A percentile compares a stretch with the other conserved stretches of the same genome.
phyloP scores from a whole-genome alignment of 2,329 filamentous ascomycete genomes.

The Cordyceps fumosorosea region DNA sequence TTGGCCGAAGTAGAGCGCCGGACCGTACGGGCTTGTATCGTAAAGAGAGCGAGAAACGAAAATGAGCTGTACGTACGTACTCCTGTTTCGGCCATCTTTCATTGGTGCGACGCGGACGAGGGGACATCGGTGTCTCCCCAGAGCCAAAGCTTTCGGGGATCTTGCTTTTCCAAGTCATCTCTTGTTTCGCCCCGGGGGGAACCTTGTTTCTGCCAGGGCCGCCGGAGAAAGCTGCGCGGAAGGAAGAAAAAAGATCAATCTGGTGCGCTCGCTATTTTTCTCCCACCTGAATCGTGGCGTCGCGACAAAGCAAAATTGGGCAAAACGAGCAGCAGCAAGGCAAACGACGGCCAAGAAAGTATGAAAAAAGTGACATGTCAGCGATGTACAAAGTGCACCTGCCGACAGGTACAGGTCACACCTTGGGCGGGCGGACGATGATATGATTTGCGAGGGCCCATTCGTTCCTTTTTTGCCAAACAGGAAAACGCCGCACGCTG shows the following conservation, averaged over 20 bases:
- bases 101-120: background rate
- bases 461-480: background rate
- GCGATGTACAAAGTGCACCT: background rate
- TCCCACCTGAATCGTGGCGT: slow-evolving; percentile 3
- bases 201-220: background rate
- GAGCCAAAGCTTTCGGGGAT: background rate
- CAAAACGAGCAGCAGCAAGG: background rate
- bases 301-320: background rate
- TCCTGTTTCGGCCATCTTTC: background rate
- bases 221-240: background rate
- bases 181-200: background rate
- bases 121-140: background rate
- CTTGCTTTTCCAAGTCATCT: background rate
- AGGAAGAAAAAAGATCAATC: no score
- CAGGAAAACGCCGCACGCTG: no score
- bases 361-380: slow-evolving; percentile 7
- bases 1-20: no score
- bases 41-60: background rate
- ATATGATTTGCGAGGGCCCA: background rate
- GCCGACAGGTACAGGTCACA: background rate
- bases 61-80: background rate
- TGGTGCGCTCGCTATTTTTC: background rate
- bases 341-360: background rate
- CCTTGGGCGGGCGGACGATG: background rate
- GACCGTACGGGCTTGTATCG: no score